Base-by-base conservation (phyloP, 2,329 filamentous ascomycete species). In the Venturia carpophila region DNA sequence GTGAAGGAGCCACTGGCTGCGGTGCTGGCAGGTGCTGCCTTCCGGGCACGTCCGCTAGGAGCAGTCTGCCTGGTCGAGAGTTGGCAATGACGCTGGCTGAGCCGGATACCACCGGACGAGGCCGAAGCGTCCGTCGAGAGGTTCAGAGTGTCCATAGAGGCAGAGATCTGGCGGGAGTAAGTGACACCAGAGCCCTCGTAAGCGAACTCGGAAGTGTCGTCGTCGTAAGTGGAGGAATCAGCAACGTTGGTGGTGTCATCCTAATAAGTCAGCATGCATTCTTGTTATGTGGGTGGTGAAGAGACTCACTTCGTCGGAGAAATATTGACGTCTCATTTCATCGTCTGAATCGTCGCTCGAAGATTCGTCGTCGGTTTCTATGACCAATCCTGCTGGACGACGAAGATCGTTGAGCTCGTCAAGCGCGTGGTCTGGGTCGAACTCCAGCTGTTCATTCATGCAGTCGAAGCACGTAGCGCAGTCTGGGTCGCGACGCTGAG, bases 401-500 rank as follows among this genome's bases (percentile, higher is more conserved):
- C 47, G 21, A 15, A 58, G 13, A 34, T 21, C 15, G 15, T 58
- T 37, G 30, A 58, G 52, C 30, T 58, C 15, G 17, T 58, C 30
- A 15, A 24, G 21, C 19, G 7, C 30, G 69, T 66, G 45, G 77
- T 72, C 24, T 30, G 42, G 7, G 21, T 55, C 27, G 73, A 78
- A 7, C 77, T 78, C 62, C 81, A 79, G 1, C 74, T 69, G 76
- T 76, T 13, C 75, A 0, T 73, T 70, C 19, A 72, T 70, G 65
- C 75, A 77, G 6, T 63, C 67, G 52, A 69, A 73, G 68, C 75
- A 77, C 63, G 67, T 70, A 34, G 77, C 78, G 47, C 69, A 70
- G 65, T 80, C 81, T 1, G 77, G 75, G 49, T 79, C 76, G 37
- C 70, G 73, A 17, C 82, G 76, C 72, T 83, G 79, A 7, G 68